Conservation (phyloP, 306 rosid genomes). For the Pterocarpus santalinus region DNA sequence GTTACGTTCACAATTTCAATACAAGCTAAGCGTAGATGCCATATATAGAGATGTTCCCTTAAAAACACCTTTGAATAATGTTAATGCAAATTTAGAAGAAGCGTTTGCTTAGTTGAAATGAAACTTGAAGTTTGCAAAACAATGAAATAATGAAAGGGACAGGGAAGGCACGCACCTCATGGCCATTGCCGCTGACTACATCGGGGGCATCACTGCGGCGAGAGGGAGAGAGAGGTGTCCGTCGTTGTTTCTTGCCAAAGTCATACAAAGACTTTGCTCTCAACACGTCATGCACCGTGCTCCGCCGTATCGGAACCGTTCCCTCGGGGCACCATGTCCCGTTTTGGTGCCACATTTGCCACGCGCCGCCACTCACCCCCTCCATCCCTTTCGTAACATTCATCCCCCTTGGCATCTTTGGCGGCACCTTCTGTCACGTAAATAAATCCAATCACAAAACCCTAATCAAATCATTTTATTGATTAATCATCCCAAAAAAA, state of each 20-base stretch:
- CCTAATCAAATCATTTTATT: neutral
- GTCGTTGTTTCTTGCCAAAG: constrained; percentile 77
- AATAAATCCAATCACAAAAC: neutral
- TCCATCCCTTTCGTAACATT: constrained; percentile 23
- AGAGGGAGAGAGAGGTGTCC: constrained; percentile 26
- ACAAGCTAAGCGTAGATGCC: neutral
- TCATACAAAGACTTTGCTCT: constrained; percentile 85
- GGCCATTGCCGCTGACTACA: constrained; percentile 78
- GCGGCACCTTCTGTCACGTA: constrained; percentile 64
- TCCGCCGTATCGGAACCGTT: constrained; percentile 83
- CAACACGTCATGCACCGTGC: constrained; percentile 67
- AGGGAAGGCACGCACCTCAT: constrained; percentile 64
- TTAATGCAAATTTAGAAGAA: neutral
- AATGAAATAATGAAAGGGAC: neutral
- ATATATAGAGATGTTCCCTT: neutral
- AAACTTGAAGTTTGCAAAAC: neutral
- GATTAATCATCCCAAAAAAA: neutral
- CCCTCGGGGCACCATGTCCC: constrained; percentile 87
- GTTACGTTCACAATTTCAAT: neutral
- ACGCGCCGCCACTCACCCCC: constrained; percentile 6
- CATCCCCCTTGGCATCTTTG: constrained; percentile 61
- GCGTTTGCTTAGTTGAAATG: neutral
- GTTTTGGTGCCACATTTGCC: constrained; percentile 89
- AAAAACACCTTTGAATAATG: neutral
- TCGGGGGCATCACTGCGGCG: constrained; percentile 68